A percentile compares a stretch with the other conserved stretches of the same genome.
Evolutionary conservation across 1,139 yeast genomes (phyloP).

Genomic region (Candida tropicalis): DNA sequence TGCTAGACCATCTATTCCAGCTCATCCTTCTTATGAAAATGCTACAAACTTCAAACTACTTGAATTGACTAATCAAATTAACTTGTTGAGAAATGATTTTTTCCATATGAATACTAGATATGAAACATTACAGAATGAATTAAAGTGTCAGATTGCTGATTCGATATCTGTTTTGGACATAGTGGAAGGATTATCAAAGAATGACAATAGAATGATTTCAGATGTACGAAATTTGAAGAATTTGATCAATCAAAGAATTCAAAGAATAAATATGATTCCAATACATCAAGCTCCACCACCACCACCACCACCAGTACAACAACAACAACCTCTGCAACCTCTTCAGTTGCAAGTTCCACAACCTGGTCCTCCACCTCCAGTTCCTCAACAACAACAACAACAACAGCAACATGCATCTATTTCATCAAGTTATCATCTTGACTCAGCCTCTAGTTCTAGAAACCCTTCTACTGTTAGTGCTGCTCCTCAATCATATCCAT

Average conservation of each 20-base stretch:
- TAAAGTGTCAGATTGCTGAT: slow-evolving; percentile 51
- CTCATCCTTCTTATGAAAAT: slow-evolving; percentile 24
- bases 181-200: slow-evolving; percentile 29
- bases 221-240: slow-evolving; percentile 11
- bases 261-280: slow-evolving; percentile 7
- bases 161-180: slow-evolving; percentile 52
- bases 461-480: slow-evolving; percentile 22
- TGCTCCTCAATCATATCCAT: slow-evolving; percentile 40
- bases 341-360: slow-evolving; percentile 1
- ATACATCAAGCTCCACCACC: slow-evolving; percentile 10
- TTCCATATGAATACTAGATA: slow-evolving; percentile 43
- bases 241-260: slow-evolving; percentile 8
- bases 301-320: slow-evolving; percentile 4
- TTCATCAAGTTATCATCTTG: slow-evolving; percentile 11
- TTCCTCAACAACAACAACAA: slow-evolving; percentile 17
- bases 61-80: slow-evolving; percentile 44
- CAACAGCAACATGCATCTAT: slow-evolving; percentile 7
- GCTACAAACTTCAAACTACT: slow-evolving; percentile 34
- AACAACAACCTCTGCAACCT: slow-evolving; percentile 7
- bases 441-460: slow-evolving; percentile 15
- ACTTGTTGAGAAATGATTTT: slow-evolving; percentile 33
- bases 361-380: slow-evolving; percentile 13
- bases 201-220: slow-evolving; percentile 2
- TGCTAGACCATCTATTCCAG: slow-evolving; percentile 7
- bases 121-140: slow-evolving; percentile 48